Evolutionary conservation across 495 filamentous ascomycete species (phyloP).

Genomic region (Lasiosphaeriaceae sp.): DNA sequence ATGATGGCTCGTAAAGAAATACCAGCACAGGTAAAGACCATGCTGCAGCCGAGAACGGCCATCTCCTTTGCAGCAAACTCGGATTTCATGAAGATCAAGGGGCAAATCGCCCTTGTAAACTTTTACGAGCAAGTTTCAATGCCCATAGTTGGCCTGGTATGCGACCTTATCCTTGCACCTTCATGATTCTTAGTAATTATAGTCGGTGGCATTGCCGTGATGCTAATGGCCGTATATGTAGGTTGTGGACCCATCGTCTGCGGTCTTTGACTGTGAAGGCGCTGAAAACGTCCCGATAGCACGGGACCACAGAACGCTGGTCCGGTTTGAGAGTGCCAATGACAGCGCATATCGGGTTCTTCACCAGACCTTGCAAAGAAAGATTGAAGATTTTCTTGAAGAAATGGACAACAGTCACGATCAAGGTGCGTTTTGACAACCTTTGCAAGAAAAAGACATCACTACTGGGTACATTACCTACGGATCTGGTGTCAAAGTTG

Average conservation of each 20-base stretch:
- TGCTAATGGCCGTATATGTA: too few species aligned
- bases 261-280: constrained; percentile 7
- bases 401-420: not conserved
- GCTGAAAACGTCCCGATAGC: constrained; percentile 9
- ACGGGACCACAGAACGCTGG: constrained; percentile 8
- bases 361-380: constrained; percentile 7
- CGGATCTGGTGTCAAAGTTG: too few species aligned
- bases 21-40: too few species aligned
- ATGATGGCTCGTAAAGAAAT: too few species aligned
- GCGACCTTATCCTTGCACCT: not conserved
- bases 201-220: too few species aligned
- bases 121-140: constrained; percentile 11
- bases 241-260: constrained; percentile 11
- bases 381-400: constrained; percentile 5
- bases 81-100: constrained; percentile 10
- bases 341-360: constrained; percentile 7
- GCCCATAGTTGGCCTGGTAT: too few species aligned
- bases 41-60: constrained; percentile 3
- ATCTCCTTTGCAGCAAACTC: constrained; percentile 8
- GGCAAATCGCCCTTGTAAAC: constrained; percentile 8
- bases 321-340: constrained; percentile 6
- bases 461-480: too few species aligned
- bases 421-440: not conserved
- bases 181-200: too few species aligned
- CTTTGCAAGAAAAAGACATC: too few species aligned